Evolutionary conservation across 495 filamentous ascomycete species (phyloP).

Genomic region (Penicillium diatomitis): DNA sequence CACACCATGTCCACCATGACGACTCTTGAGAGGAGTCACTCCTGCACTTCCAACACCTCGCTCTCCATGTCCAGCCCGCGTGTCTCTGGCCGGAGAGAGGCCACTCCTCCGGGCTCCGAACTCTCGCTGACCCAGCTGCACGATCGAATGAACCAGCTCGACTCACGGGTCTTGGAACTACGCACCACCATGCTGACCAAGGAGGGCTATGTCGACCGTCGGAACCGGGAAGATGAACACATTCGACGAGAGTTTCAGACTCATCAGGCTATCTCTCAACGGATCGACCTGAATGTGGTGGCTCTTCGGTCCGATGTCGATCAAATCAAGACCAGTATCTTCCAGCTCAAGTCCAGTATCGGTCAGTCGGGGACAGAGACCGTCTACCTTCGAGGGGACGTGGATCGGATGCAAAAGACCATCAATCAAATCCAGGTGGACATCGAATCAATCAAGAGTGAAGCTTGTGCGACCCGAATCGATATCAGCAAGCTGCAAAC

Average conservation of each 20-base stretch:
- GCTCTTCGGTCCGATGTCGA: conserved; percentile 30
- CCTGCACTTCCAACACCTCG: conserved; percentile 31
- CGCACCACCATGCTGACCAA: conserved; percentile 30
- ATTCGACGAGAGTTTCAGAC: conserved; percentile 34
- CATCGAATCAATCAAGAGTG: conserved; percentile 24
- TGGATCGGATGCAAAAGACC: conserved; percentile 32
- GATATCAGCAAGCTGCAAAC: conserved; percentile 33
- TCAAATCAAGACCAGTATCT: conserved; percentile 28
- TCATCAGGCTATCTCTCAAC: conserved; percentile 25
- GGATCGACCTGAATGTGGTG: conserved; percentile 34
- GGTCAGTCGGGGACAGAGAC: conserved; percentile 30
- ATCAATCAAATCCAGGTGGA: conserved; percentile 31
- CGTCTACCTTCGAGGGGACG: conserved; percentile 28
- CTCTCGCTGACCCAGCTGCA: conserved; percentile 25
- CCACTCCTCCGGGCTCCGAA: conserved; percentile 27
- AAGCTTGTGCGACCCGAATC: conserved; percentile 26
- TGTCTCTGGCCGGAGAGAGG: conserved; percentile 26
- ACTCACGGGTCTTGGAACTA: conserved; percentile 31
- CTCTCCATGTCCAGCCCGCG: conserved; percentile 33
- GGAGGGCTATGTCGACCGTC: conserved; percentile 32
- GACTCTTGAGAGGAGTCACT: conserved; percentile 34
- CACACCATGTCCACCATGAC: conserved; percentile 24
- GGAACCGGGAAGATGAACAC: conserved; percentile 36
- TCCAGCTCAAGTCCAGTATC: conserved; percentile 26
- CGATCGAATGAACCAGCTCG: conserved; percentile 31